Conservation (phyloP, 495 filamentous ascomycete genomes). For the Daldinia loculata region DNA sequence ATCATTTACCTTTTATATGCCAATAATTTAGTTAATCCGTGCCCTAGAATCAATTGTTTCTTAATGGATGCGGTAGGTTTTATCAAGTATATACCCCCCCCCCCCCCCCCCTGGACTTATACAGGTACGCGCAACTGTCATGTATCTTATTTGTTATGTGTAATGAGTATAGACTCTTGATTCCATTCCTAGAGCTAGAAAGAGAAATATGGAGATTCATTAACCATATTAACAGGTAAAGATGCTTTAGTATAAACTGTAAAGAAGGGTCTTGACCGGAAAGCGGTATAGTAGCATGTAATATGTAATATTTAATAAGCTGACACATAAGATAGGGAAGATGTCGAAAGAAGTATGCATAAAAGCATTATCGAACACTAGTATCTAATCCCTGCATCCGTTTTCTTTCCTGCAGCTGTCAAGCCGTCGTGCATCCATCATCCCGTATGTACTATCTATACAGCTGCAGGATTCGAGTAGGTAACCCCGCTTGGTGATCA, state of each 20-base stretch:
- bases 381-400: constrained; percentile 2
- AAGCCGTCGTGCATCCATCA: constrained; percentile 12
- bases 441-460: constrained; percentile 6
- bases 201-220: background rate
- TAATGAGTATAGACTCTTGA: background rate
- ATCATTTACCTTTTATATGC: too few species aligned
- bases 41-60: too few species aligned
- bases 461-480: constrained; percentile 29
- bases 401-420: constrained; percentile 20
- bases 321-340: background rate
- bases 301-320: background rate
- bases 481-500: constrained; percentile 12
- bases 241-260: background rate
- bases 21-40: too few species aligned
- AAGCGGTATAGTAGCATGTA: background rate
- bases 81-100: background rate
- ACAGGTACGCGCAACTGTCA: background rate
- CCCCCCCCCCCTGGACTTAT: background rate
- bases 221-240: background rate
- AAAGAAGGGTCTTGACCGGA: background rate
- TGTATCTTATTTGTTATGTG: background rate
- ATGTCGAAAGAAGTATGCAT: constrained; percentile 30
- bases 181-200: background rate
- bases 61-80: too few species aligned
- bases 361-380: constrained; percentile 34